Percentiles rank a stretch among this genome's conserved stretches.
Evolutionary conservation across 139 green algal genomes (phyloP).

Genomic region (Chlamydomonas asymmetrica): DNA sequence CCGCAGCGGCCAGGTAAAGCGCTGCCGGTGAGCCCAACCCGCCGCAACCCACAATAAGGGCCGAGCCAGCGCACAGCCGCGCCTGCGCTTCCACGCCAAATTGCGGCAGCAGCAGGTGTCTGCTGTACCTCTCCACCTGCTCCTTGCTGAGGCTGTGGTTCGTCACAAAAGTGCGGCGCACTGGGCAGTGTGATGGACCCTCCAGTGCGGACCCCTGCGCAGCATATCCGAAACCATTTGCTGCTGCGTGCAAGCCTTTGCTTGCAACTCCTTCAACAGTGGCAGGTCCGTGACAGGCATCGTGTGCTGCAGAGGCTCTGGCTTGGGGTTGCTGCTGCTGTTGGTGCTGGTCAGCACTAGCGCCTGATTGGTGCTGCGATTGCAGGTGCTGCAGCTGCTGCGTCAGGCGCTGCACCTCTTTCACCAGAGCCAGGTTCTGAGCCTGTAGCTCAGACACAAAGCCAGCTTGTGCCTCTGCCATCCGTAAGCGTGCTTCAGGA

Average conservation of each 20-base stretch:
- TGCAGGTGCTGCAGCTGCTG: slow-evolving; percentile 2
- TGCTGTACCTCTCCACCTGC: slow-evolving; percentile 79
- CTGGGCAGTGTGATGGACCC: not conserved
- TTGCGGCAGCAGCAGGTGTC: slow-evolving; percentile 81
- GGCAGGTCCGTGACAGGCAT: too few relatives aligned
- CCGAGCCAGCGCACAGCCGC: slow-evolving; percentile 58
- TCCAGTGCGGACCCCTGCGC: not conserved
- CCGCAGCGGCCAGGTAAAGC: slow-evolving; percentile 87
- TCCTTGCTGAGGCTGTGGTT: slow-evolving; percentile 59
- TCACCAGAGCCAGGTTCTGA: not conserved
- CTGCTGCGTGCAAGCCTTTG: not conserved
- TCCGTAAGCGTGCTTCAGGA: too few relatives aligned
- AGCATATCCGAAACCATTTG: too few relatives aligned
- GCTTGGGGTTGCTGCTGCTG: not conserved
- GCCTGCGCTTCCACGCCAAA: slow-evolving; percentile 82
- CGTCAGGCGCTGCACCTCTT: not conserved
- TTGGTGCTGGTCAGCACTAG: not conserved
- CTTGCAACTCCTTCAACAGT: not conserved
- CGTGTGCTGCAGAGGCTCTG: not conserved
- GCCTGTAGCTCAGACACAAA: too few relatives aligned
- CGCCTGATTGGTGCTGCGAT: not conserved
- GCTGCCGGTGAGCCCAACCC: slow-evolving; percentile 84
- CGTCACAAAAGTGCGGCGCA: not conserved
- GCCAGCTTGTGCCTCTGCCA: too few relatives aligned
- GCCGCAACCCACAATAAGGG: slow-evolving; percentile 87